These are phyloP conservation scores for Cryptococcus sp. DNA, from an alignment of 1,284 basidiomycete species.

Conservation along the genomic window DNA sequence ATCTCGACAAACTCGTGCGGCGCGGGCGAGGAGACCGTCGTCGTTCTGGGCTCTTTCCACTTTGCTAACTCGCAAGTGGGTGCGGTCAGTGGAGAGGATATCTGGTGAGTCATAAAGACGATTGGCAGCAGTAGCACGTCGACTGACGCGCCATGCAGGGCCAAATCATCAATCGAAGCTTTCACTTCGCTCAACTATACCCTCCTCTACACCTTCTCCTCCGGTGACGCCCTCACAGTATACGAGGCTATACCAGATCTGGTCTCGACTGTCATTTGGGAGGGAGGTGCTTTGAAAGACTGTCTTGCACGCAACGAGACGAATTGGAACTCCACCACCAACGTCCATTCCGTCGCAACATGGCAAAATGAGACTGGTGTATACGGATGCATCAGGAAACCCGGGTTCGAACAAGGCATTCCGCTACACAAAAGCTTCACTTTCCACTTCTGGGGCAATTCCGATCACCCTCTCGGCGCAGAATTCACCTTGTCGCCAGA, in stretches of 20 bases:
- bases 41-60: slow-evolving; percentile 34
- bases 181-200: slow-evolving; percentile 39
- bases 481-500: slow-evolving; percentile 35
- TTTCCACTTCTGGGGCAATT: slow-evolving; percentile 34
- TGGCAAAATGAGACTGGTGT: slow-evolving; percentile 19
- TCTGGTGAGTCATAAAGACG: slow-evolving; percentile 26
- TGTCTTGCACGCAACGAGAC: slow-evolving; percentile 28
- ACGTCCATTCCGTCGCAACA: slow-evolving; percentile 3
- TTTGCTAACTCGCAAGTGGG: slow-evolving; percentile 28
- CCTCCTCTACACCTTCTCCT: slow-evolving; percentile 31
- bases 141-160: slow-evolving; percentile 20
- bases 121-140: neutral
- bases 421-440: slow-evolving; percentile 33
- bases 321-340: slow-evolving; percentile 17
- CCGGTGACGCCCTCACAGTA: slow-evolving; percentile 37
- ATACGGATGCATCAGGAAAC: slow-evolving; percentile 26
- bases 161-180: slow-evolving; percentile 29
- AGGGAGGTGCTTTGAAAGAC: slow-evolving; percentile 15
- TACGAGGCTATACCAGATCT: slow-evolving; percentile 40
- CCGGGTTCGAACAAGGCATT: slow-evolving; percentile 28
- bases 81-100: slow-evolving; percentile 31
- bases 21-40: slow-evolving; percentile 28
- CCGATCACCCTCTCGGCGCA: slow-evolving; percentile 23
- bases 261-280: slow-evolving; percentile 36
- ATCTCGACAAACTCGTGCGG: slow-evolving; percentile 22